These are phyloP conservation scores for Hemisphaericaspora xylanilytica DNA, from an alignment of 1,139 yeast species.

Conservation along the genomic window DNA sequence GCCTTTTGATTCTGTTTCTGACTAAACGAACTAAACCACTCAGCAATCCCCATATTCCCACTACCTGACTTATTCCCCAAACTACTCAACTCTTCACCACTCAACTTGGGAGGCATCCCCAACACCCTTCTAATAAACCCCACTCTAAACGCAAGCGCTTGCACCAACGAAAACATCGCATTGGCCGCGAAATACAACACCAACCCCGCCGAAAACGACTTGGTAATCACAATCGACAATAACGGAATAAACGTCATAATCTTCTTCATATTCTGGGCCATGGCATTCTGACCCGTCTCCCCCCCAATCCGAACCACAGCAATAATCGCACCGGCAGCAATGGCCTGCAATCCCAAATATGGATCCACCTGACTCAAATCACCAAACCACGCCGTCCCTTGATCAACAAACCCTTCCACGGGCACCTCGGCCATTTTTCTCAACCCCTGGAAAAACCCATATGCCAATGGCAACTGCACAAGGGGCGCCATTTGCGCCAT, in stretches of 20 bases:
- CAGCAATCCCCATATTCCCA: neutral
- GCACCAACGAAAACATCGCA: slow-evolving; percentile 70
- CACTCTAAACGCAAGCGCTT: slow-evolving; percentile 63
- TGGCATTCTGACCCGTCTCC: slow-evolving; percentile 76
- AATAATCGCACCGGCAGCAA: slow-evolving; percentile 79
- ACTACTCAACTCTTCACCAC: slow-evolving; percentile 9
- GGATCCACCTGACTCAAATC: slow-evolving; percentile 87
- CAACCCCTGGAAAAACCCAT: slow-evolving; percentile 86
- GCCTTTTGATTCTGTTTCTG: slow-evolving; percentile 33
- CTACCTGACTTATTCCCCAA: neutral
- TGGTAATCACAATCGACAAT: slow-evolving; percentile 80
- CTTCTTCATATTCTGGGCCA: slow-evolving; percentile 71
- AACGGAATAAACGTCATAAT: slow-evolving; percentile 74
- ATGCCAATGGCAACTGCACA: slow-evolving; percentile 76
- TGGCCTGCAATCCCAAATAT: slow-evolving; percentile 78
- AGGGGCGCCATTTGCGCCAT: slow-evolving; percentile 71
- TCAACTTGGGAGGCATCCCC: slow-evolving; percentile 66
- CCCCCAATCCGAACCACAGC: slow-evolving; percentile 83
- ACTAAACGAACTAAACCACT: slow-evolving; percentile 17
- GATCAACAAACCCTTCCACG: slow-evolving; percentile 74
- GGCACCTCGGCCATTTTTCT: slow-evolving; percentile 83
- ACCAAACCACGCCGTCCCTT: slow-evolving; percentile 82
- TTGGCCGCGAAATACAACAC: slow-evolving; percentile 82
- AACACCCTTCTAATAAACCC: slow-evolving; percentile 53
- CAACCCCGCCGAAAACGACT: slow-evolving; percentile 81